Percentiles rank a stretch among this genome's conserved stretches.
These are phyloP conservation scores for Emericellopsis terricola DNA, from an alignment of 495 filamentous ascomycete genomes.

Conservation along the genomic window DNA sequence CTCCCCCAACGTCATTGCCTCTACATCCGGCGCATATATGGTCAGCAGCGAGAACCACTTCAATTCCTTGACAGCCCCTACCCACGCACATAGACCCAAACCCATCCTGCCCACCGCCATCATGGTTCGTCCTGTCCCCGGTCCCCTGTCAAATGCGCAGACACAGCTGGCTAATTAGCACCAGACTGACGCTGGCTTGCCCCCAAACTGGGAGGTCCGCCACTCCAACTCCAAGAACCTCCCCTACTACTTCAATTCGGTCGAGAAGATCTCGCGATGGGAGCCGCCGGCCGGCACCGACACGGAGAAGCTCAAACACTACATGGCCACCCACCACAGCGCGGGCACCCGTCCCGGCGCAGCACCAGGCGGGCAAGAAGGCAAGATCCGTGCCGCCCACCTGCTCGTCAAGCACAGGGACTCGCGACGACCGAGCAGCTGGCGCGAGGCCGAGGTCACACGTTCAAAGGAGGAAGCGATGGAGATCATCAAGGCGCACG, in stretches of 20 bases:
- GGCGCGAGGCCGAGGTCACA: constrained; percentile 78
- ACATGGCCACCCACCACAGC: constrained; percentile 74
- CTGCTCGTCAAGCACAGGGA: constrained; percentile 83
- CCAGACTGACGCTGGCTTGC: constrained; percentile 62
- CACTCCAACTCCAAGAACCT: constrained; percentile 95
- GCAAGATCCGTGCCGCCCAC: constrained; percentile 84
- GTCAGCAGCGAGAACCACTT: too few relatives aligned
- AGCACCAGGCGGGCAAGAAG: constrained; percentile 30
- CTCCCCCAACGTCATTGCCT: too few relatives aligned
- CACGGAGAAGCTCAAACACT: constrained; percentile 73
- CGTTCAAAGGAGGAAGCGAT: constrained; percentile 74
- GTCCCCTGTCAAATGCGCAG: not conserved
- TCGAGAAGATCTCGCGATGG: constrained; percentile 75
- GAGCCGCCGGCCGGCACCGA: constrained; percentile 78
- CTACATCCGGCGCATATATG: too few relatives aligned
- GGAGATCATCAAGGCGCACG: constrained; percentile 52
- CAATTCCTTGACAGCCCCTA: too few relatives aligned
- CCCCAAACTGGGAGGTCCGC: constrained; percentile 79
- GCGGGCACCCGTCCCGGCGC: constrained; percentile 30
- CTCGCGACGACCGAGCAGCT: constrained; percentile 74
- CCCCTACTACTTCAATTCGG: constrained; percentile 90
- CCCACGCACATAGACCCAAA: too few relatives aligned
- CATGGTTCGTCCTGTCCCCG: not conserved
- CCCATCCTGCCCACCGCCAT: not conserved
- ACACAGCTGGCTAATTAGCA: constrained; percentile 5